These are phyloP conservation scores for Myrica gale DNA, from an alignment of 306 rosid genomes.

Conservation along the genomic window DNA sequence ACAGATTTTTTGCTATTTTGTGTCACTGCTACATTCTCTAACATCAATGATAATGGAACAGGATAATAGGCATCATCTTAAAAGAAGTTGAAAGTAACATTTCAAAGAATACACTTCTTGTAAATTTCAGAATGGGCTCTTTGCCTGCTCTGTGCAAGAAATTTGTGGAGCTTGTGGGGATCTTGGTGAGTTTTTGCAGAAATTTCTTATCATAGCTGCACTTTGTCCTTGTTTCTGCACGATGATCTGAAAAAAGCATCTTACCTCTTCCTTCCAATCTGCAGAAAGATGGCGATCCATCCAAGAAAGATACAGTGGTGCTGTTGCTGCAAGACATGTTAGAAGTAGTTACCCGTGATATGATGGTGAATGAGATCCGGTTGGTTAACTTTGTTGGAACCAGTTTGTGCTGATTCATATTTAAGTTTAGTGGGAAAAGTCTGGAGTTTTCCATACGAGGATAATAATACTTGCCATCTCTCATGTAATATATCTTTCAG, in stretches of 20 bases:
- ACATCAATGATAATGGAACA: conserved; percentile 45
- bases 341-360: conserved; percentile 96
- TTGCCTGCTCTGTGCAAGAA: conserved; percentile 80
- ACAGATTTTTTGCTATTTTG: conserved; percentile 18
- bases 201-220: conserved; percentile 21
- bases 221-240: conserved; percentile 26
- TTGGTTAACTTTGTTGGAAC: conserved; percentile 36
- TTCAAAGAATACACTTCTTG: conserved; percentile 71
- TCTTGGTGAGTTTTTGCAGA: conserved; percentile 63
- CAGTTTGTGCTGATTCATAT: conserved; percentile 14
- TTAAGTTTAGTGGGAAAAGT: neutral
- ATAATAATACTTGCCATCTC: conserved; percentile 21
- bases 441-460: neutral
- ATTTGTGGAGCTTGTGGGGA: conserved; percentile 84
- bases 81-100: conserved; percentile 86
- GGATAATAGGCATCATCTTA: conserved; percentile 76
- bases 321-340: conserved; percentile 89
- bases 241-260: conserved; percentile 22
- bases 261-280: conserved; percentile 34
- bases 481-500: conserved; percentile 41
- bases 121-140: conserved; percentile 80
- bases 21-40: conserved; percentile 27
- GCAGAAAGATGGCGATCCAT: conserved; percentile 67
- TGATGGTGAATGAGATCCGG: conserved; percentile 90
- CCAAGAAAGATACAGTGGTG: conserved; percentile 68